Percentiles rank a stretch among this genome's conserved stretches.
Evolutionary conservation across 2,329 filamentous ascomycete genomes (phyloP).

Genomic region (Neoarthrinium moseri): DNA sequence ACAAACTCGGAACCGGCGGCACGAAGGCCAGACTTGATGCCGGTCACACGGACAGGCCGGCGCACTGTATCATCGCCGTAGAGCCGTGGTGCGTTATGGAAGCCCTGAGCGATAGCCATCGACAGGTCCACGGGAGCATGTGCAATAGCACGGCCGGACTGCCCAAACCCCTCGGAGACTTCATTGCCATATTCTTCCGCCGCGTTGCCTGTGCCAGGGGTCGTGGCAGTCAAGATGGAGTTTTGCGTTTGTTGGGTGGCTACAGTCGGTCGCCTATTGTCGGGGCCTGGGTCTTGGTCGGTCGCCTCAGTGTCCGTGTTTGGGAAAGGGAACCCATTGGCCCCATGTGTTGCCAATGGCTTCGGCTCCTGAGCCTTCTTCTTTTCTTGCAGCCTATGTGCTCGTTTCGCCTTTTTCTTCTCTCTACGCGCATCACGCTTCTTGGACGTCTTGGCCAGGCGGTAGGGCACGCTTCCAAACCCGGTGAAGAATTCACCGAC

Average conservation of each 20-base stretch:
- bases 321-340: slow-evolving; percentile 19
- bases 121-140: slow-evolving; percentile 60
- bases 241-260: slow-evolving; percentile 9
- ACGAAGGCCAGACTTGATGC: slow-evolving; percentile 60
- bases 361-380: slow-evolving; percentile 15
- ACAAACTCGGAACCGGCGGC: slow-evolving; percentile 62
- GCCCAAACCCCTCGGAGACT: slow-evolving; percentile 49
- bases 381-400: slow-evolving; percentile 19
- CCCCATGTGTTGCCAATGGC: slow-evolving; percentile 8
- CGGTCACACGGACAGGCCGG: slow-evolving; percentile 61
- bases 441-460: slow-evolving; percentile 56
- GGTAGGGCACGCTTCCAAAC: slow-evolving; percentile 62
- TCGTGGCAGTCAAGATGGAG: slow-evolving; percentile 21
- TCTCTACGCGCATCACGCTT: slow-evolving; percentile 50
- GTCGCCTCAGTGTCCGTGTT: slow-evolving; percentile 7
- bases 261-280: slow-evolving; percentile 2
- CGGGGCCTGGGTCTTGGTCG: slow-evolving; percentile 1
- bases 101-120: slow-evolving; percentile 64
- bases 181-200: slow-evolving; percentile 46
- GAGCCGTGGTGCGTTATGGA: slow-evolving; percentile 68
- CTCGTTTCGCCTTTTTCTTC: slow-evolving; percentile 35
- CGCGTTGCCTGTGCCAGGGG: slow-evolving; percentile 25
- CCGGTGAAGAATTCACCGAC: slow-evolving; percentile 61
- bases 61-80: slow-evolving; percentile 71
- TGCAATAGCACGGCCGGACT: slow-evolving; percentile 49